Evolutionary conservation across 192 early-diverging fungal genomes (phyloP).

Genomic region (Lunasporangiospora selenospora): DNA sequence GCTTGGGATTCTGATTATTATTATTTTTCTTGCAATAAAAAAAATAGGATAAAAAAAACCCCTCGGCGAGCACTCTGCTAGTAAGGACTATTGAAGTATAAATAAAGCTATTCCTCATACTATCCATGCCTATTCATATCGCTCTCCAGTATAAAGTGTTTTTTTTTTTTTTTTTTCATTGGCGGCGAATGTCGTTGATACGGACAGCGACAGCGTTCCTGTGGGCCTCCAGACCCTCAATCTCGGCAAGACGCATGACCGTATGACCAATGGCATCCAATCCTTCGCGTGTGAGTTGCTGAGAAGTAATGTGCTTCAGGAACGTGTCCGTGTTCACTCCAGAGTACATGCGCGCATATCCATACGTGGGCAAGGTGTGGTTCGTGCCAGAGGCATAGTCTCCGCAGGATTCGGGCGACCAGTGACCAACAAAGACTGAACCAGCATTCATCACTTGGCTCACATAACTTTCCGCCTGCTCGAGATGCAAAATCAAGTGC

Average conservation of each 20-base stretch:
- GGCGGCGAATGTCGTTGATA: constrained; percentile 63
- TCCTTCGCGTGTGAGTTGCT: constrained; percentile 89
- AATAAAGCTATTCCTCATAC: too few relatives aligned
- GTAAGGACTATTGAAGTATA: too few relatives aligned
- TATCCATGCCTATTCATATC: too few relatives aligned
- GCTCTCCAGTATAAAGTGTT: neutral
- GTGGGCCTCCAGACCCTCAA: constrained; percentile 97
- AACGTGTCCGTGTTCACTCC: constrained; percentile 97
- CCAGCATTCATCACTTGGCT: constrained; percentile 87
- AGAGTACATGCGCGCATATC: constrained; percentile 98
- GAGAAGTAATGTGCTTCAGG: constrained; percentile 97
- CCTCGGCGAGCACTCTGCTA: too few relatives aligned
- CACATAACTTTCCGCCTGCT: constrained; percentile 70
- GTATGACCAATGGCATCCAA: constrained; percentile 84
- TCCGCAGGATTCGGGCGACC: constrained; percentile 96
- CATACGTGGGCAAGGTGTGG: constrained; percentile 99
- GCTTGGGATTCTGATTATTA: too few relatives aligned
- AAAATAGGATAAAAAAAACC: too few relatives aligned
- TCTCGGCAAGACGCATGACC: constrained; percentile 94
- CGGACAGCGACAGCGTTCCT: constrained; percentile 96
- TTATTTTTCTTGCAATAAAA: too few relatives aligned
- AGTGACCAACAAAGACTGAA: constrained; percentile 96
- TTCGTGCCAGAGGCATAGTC: constrained; percentile 99
- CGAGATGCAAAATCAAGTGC: constrained; percentile 95
- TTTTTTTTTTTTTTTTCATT: neutral